Base-by-base conservation (phyloP, 2,329 filamentous ascomycete genomes). In the Diplodia intermedia region DNA sequence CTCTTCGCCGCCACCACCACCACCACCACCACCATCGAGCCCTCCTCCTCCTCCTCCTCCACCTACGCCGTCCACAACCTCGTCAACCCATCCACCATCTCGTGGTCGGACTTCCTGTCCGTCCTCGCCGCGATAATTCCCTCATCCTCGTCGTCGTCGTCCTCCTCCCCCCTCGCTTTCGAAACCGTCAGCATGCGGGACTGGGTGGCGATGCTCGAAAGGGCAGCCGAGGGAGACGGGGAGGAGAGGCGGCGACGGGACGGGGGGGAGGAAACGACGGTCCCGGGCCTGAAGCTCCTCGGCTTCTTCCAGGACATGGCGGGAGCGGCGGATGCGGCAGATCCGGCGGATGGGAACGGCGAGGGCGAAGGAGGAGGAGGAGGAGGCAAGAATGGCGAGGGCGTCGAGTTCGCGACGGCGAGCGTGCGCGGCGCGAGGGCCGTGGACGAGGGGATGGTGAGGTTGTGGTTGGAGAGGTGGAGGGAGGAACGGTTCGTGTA, bases 301-400 rank as follows among this genome's bases (percentile, higher is more conserved):
- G 62, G 66, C 9, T 70, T 70, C 52, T 70, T 70, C 52, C 66
- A 70, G 26, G 52, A 31, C 18, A 70, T 68, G 66, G 60, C 50
- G 26, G 69, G 20, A 11, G 20, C 20, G 54, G 33, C 20, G 29
- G 29, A 6, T 3, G 3, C 29, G 29, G 31, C 31, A 8, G 31
- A 33, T 7, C 5, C 6, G 6, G 31, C 8, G 5, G 31, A 31
- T 8, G 12, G 3, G 33, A 36, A 9, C 33, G 11, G 33, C 33
- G 33, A 36, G n/a, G 36, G 40, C 3, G 11, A 5, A n/a, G 56
- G 38, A 31, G 36, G 38, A 9, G 36, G 40, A 1, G 11, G 2
- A n/a, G 56, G 38, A 31, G 36, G 38, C 6, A 60, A 31, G 7
- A 66, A 65, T 3, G 52, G 60, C 18, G 49, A 43, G 31, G 55